These are phyloP conservation scores for Telfairia occidentalis DNA, from an alignment of 331 rosid genomes.

Conservation along the genomic window DNA sequence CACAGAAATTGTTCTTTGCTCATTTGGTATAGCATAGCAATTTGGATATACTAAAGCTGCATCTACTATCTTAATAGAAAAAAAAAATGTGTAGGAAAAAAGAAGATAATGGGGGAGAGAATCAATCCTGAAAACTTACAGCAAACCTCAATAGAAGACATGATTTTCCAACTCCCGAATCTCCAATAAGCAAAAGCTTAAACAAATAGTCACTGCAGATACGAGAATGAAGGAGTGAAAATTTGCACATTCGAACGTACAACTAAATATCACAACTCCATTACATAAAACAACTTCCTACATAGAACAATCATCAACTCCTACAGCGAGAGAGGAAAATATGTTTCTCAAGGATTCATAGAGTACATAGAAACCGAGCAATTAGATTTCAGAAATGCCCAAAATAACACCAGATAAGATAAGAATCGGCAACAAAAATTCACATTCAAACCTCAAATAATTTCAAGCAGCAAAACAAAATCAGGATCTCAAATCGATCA, in stretches of 20 bases:
- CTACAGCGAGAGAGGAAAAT: not conserved
- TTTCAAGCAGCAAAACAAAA: not conserved
- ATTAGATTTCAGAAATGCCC: not conserved
- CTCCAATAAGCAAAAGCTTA: slow-evolving; percentile 93
- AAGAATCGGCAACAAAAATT: not conserved
- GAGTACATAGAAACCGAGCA: not conserved
- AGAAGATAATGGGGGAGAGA: not conserved
- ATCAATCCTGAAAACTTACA: slow-evolving; percentile 42
- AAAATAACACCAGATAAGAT: not conserved
- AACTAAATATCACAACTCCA: not conserved
- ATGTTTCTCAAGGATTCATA: not conserved
- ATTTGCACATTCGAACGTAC: not conserved
- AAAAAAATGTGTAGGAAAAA: not conserved
- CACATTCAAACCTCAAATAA: not conserved
- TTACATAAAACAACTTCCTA: not conserved
- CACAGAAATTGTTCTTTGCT: not conserved
- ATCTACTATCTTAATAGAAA: not conserved
- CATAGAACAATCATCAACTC: not conserved
- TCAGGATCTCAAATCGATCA: slow-evolving; percentile 11
- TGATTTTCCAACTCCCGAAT: slow-evolving; percentile 97
- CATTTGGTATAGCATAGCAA: not conserved
- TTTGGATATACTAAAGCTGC: not conserved
- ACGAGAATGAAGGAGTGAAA: slow-evolving; percentile 11
- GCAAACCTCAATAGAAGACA: slow-evolving; percentile 98
- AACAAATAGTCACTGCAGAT: slow-evolving; percentile 80